Evolutionary conservation across 805 yeast species (phyloP).

Genomic region (Komagataella populi): DNA sequence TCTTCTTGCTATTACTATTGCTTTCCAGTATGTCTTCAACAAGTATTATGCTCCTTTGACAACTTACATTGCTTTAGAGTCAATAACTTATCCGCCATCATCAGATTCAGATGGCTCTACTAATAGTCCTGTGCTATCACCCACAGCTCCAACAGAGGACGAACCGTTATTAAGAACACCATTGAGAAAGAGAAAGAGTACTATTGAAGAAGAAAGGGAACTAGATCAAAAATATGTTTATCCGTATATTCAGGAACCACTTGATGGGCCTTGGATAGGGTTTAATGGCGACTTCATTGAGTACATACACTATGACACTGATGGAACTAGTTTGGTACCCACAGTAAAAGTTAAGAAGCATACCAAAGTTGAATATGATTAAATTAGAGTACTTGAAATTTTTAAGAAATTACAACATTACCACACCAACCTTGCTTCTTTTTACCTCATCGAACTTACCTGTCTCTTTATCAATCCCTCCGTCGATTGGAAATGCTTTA

Average conservation of each 20-base stretch:
- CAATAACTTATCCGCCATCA: conserved; percentile 30
- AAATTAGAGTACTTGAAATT: background rate
- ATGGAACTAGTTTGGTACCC: conserved; percentile 1
- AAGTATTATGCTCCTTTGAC: conserved; percentile 39
- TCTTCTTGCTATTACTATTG: conserved; percentile 28
- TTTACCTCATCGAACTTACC: conserved; percentile 36
- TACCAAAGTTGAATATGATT: conserved; percentile 11
- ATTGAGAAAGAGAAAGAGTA: conserved; percentile 26
- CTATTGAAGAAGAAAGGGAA: conserved; percentile 46
- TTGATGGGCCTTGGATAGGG: conserved; percentile 46
- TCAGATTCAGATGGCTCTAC: conserved; percentile 37
- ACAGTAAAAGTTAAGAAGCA: conserved; percentile 5
- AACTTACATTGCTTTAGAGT: conserved; percentile 43
- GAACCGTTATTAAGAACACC: background rate
- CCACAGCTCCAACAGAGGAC: background rate
- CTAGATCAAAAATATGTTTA: conserved; percentile 33
- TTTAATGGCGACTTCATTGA: conserved; percentile 38
- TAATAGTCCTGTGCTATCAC: background rate
- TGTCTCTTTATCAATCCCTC: conserved; percentile 55
- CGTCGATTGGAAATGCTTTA: conserved; percentile 63
- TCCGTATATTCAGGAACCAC: conserved; percentile 30
- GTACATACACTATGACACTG: conserved; percentile 18
- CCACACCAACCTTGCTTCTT: conserved; percentile 82
- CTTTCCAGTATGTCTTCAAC: conserved; percentile 36
- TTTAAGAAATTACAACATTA: conserved; percentile 40